phyloP scores from a whole-genome alignment of 495 filamentous ascomycete genomes.

The Penicillium robsamsonii region DNA sequence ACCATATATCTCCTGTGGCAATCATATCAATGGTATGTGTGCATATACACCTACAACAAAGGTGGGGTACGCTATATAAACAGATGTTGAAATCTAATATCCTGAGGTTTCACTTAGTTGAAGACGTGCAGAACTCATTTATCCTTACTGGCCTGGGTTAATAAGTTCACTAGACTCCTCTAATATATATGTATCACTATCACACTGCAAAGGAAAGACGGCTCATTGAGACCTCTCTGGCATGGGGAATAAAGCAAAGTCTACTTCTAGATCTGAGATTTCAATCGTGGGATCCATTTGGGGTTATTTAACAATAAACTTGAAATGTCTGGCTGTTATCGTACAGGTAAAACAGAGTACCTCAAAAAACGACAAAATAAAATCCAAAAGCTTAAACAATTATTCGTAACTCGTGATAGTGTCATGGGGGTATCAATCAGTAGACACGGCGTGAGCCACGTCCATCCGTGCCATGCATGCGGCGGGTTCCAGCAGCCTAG shows the following conservation, averaged over 20 bases:
- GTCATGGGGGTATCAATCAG: slow-evolving; percentile 8
- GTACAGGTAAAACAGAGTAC: neutral
- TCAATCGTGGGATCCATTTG: neutral
- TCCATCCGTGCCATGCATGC: slow-evolving; percentile 73
- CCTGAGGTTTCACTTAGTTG: too few relatives aligned
- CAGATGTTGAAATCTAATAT: too few relatives aligned
- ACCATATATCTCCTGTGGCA: too few relatives aligned
- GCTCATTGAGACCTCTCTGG: neutral
- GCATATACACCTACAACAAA: too few relatives aligned
- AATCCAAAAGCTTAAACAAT: neutral
- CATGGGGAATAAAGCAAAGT: neutral
- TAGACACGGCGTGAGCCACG: slow-evolving; percentile 42
- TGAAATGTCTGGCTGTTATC: neutral
- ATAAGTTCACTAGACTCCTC: neutral
- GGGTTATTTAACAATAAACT: neutral
- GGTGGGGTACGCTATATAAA: too few relatives aligned
- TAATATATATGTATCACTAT: too few relatives aligned
- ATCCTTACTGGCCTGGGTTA: too few relatives aligned
- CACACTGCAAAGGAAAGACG: neutral
- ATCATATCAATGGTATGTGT: too few relatives aligned
- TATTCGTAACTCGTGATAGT: slow-evolving; percentile 3
- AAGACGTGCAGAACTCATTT: too few relatives aligned
- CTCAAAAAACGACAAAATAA: neutral
- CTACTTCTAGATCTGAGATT: neutral
- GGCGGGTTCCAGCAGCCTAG: slow-evolving; percentile 68